A percentile compares a stretch with the other conserved stretches of the same genome.
phyloP scores from a whole-genome alignment of 345 rosid genomes.

The Cardamine occulta region DNA sequence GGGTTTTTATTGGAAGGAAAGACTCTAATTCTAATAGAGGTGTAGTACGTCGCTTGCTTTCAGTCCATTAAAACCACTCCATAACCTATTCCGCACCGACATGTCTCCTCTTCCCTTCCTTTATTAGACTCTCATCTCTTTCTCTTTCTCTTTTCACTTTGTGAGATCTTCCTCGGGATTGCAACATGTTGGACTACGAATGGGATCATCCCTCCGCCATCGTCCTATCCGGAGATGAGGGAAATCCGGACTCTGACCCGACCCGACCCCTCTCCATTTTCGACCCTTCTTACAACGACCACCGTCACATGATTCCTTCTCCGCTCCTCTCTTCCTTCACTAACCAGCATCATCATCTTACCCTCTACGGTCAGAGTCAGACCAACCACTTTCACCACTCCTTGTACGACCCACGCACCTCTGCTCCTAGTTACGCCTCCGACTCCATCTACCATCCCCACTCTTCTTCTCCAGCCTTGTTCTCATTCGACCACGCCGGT shows the following conservation, averaged over 20 bases:
- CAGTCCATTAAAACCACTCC: constrained; percentile 37
- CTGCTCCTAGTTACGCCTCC: constrained; percentile 39
- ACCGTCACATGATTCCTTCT: constrained; percentile 39
- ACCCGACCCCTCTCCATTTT: constrained; percentile 57
- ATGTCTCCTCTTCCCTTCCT: constrained; percentile 51
- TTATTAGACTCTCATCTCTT: constrained; percentile 32
- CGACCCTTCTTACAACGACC: constrained; percentile 38
- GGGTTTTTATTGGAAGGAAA: constrained; percentile 45
- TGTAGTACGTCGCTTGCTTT: constrained; percentile 40
- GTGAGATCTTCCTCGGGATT: constrained; percentile 45
- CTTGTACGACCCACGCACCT: constrained; percentile 56
- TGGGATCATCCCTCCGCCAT: constrained; percentile 75
- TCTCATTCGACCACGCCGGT: constrained; percentile 54
- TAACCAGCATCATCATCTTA: constrained; percentile 30
- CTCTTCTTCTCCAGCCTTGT: constrained; percentile 42
- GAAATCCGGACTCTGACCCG: constrained; percentile 51
- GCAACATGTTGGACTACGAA: constrained; percentile 80
- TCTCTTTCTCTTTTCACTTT: constrained; percentile 9
- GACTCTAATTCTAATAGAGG: constrained; percentile 39
- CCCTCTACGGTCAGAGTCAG: constrained; percentile 36
- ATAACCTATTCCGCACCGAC: constrained; percentile 58
- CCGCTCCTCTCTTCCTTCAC: constrained; percentile 42
- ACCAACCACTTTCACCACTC: constrained; percentile 49
- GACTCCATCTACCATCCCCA: constrained; percentile 47
- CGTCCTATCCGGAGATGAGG: constrained; percentile 45